Evolutionary conservation across 2,329 filamentous ascomycete species (phyloP), one percentile per base, ranked within the genome.

Genomic region (Trichophyton mentagrophytes): DNA sequence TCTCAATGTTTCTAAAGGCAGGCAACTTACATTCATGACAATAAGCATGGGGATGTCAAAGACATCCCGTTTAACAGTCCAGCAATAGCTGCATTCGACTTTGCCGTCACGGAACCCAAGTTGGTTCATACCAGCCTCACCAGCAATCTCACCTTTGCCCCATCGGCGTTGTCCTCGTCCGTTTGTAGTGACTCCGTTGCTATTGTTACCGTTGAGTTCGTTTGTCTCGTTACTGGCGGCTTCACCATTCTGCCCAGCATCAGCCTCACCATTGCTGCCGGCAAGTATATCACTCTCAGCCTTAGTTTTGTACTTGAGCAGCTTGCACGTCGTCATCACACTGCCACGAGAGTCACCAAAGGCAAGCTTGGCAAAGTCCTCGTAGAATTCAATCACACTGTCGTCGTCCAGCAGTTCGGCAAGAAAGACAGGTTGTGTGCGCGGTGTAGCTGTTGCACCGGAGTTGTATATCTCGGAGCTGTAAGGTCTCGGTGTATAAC

Each of bases 21-120:
- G 33, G 13, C 56, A 17, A 86, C 91, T 86, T 74, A 96, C 93
- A 77, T 96, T 96, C 79, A 97, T 92, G 70, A 96, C 89, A 73
- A 97, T 95, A 77, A 97, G 80, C 90, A 96, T 96, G 22, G 93
- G 93, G 74, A 97, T 96, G 76, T 97, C 92, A 77, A 97, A 97
- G 46, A 93, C 89, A 73, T 99, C 93, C 65, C 92, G 82, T 77
- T 96, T 96, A 64, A 97, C 91, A 65, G 89, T 92, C 91, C 92
- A 97, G 77, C 89, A 95, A 76, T 95, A 96, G 68, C 88, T 90
- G 77, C 91, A 96, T 71, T 95, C 89, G 61, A 97, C 88, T 74
- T 93, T 91, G 60, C 91, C 92, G 69, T 95, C 90, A 70, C 85
- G 87, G 69, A 89, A 79, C 0, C 82, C 89, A 13, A 96, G 81